Conservation (phyloP, 1,139 yeast genomes). For the Blastobotrys malaysiensis region DNA sequence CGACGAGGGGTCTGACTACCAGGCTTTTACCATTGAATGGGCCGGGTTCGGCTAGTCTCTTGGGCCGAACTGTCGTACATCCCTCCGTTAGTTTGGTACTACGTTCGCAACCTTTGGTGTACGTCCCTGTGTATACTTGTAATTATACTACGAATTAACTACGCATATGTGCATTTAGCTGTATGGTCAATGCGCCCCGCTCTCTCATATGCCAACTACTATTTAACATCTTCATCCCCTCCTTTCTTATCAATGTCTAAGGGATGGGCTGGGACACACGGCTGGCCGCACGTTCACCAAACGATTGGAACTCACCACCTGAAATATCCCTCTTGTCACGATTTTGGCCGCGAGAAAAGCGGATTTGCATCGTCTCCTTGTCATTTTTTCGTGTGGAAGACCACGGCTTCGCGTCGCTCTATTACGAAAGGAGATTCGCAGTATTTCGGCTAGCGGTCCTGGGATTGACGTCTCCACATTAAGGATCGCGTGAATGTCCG, state of each 20-base stretch:
- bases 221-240: no score
- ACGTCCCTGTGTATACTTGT: no score
- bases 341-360: not conserved
- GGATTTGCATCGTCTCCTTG: not conserved
- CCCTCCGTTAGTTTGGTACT: constrained; percentile 46
- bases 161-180: no score
- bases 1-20: constrained; percentile 22
- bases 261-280: not conserved
- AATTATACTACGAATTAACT: no score
- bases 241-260: not conserved
- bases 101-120: no score
- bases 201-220: no score
- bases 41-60: constrained; percentile 36
- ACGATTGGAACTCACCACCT: not conserved
- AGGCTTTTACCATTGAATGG: constrained; percentile 37
- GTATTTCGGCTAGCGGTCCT: not conserved
- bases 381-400: no score
- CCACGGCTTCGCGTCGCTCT: no score
- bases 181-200: no score
- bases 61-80: not conserved
- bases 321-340: not conserved
- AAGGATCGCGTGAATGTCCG: not conserved
- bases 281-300: not conserved
- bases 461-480: not conserved
- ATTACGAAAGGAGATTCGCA: no score